Evolutionary conservation across 1,139 yeast genomes (phyloP), one percentile per base, ranked within the genome.

Genomic region (Eremothecium gossypii): DNA sequence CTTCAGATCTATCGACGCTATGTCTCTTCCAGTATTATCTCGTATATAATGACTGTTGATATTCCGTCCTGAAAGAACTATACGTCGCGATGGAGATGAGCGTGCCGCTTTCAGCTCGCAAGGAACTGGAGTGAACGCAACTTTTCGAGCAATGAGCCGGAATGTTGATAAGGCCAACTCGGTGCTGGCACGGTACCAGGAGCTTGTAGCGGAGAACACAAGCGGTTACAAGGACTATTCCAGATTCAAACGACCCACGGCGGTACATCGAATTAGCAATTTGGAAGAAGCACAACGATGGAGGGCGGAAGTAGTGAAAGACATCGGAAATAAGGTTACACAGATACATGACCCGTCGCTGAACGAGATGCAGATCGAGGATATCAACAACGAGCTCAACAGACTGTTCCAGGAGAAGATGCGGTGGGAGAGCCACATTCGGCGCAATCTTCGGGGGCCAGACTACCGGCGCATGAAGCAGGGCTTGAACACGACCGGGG

Each of bases 371-470:
- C 83, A 81, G 52, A 62, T 87, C 1, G 66, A 94, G 38, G 93
- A 82, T 39, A 57, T 83, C 30, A 89, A 87, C 55, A 95, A 84
- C 52, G 79, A 77, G 42, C 67, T 86, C 45, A 89, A 87, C 57
- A 71, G 71, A 44, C 65, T 84, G 23, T 70, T 81, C 64, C 70
- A 73, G 36, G 93, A 86, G 58, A 77, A 78, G 52, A 64, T 70
- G 38, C 73, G 83, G 1, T 86, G 95, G 95, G 96, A 87, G 51
- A 66, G 77, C 49, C 83, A 79, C 45, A 77, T 87, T 38, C 70
- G 71, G 44, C 70, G 73, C 13, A 47, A 46, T 20, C 63, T 85
- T 2, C 87, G 87, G 1, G 95, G 94, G 0, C 78, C 83, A 5
- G 81, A 82, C 54, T 75, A 77, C 53, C 53, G 74, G 5, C 50